Conservation (phyloP, 129 eudicot genomes). For the Oenanthe sinensis region DNA sequence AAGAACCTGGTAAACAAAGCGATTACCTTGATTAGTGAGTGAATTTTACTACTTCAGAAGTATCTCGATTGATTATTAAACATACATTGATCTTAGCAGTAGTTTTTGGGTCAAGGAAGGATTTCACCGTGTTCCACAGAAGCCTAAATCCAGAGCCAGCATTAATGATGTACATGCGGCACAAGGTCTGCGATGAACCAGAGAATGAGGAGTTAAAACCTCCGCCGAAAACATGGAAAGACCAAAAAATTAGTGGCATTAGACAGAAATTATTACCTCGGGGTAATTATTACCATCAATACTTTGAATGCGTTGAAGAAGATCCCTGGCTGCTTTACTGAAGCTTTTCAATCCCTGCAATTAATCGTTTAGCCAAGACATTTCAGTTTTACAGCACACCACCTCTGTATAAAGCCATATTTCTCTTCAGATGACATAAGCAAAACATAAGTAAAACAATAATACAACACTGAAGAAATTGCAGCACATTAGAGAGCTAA, state of each 20-base stretch:
- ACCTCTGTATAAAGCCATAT: background rate
- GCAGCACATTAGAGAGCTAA: background rate
- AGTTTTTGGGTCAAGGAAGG: slow-evolving; percentile 97
- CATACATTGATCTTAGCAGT: slow-evolving; percentile 90
- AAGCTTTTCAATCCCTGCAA: slow-evolving; percentile 23
- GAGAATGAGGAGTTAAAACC: background rate
- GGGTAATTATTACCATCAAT: slow-evolving; percentile 32
- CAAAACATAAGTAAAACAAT: background rate
- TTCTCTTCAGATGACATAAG: background rate
- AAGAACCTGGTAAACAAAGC: slow-evolving; percentile 46
- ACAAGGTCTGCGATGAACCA: slow-evolving; percentile 46
- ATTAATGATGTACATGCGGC: slow-evolving; percentile 93
- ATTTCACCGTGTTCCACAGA: slow-evolving; percentile 84
- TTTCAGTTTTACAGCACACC: background rate
- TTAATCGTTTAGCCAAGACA: background rate
- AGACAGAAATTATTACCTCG: slow-evolving; percentile 14
- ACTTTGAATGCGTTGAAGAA: slow-evolving; percentile 19
- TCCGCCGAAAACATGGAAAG: background rate
- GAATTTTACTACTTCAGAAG: background rate
- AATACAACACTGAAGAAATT: background rate
- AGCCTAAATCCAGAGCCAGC: slow-evolving; percentile 98
- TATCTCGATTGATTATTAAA: background rate
- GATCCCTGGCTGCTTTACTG: slow-evolving; percentile 26
- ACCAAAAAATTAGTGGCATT: background rate
- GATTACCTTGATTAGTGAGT: slow-evolving; percentile 8